A percentile compares a stretch with the other conserved stretches of the same genome.
These are phyloP conservation scores for Besnoitia besnoiti DNA, from an alignment of 169 alveolate genomes.

Conservation along the genomic window DNA sequence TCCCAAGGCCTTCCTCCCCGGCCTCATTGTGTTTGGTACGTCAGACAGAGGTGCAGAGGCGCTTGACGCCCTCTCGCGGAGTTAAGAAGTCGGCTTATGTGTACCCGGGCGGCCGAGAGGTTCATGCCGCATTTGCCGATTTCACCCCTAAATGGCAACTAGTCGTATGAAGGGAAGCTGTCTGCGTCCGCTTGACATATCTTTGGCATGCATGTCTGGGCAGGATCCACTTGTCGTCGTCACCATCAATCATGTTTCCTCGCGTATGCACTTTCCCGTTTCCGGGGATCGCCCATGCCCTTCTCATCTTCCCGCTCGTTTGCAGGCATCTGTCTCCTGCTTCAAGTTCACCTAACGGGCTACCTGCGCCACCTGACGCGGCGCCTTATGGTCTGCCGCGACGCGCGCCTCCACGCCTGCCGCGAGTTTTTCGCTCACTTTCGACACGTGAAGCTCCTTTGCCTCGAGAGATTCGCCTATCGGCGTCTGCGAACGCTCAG, in stretches of 20 bases:
- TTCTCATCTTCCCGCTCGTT: not conserved
- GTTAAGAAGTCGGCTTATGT: too few species aligned
- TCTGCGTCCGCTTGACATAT: too few species aligned
- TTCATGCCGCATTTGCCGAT: too few species aligned
- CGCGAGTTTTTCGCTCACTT: constrained; percentile 47
- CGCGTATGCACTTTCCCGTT: too few species aligned
- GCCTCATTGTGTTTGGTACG: constrained; percentile 36
- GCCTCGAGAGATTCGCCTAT: constrained; percentile 33
- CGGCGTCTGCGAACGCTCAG: constrained; percentile 19
- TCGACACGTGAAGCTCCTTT: constrained; percentile 51
- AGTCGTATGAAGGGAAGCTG: too few species aligned
- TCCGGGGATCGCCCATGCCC: not conserved
- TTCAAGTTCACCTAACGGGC: constrained; percentile 32
- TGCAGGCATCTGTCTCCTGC: constrained; percentile 35
- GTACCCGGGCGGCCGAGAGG: too few species aligned
- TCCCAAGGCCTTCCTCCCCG: constrained; percentile 42
- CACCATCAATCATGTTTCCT: too few species aligned
- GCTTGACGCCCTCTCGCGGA: too few species aligned
- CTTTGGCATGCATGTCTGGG: too few species aligned
- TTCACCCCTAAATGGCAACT: too few species aligned
- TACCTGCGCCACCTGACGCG: constrained; percentile 47
- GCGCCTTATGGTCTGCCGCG: constrained; percentile 57
- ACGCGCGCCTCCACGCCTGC: constrained; percentile 61
- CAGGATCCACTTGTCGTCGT: too few species aligned
- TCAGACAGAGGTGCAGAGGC: not conserved